phyloP scores from a whole-genome alignment of 1,284 basidiomycete species.

The Thecaphora thlaspeos region DNA sequence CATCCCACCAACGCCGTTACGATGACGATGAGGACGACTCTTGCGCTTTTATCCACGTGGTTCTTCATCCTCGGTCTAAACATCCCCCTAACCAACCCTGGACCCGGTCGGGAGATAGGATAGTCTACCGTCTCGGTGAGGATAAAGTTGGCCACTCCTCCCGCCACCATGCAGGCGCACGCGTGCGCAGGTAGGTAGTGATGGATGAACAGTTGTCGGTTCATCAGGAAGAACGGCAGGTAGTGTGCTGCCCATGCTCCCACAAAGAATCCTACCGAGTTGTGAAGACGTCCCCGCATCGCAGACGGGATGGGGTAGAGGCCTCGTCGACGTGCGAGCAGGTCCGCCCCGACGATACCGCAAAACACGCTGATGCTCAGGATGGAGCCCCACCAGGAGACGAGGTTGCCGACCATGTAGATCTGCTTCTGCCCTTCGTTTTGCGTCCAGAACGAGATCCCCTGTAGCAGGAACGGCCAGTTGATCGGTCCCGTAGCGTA shows the following conservation, averaged over 20 bases:
- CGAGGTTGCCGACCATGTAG: conserved; percentile 89
- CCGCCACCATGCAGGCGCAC: conserved; percentile 85
- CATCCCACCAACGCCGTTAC: conserved; percentile 22
- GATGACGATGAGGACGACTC: conserved; percentile 8
- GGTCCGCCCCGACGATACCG: conserved; percentile 84
- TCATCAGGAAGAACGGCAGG: conserved; percentile 97
- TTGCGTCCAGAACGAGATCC: conserved; percentile 95
- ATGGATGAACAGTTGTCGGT: conserved; percentile 84
- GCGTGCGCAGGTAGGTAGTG: conserved; percentile 86
- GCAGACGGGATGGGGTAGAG: conserved; percentile 75
- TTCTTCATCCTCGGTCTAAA: conserved; percentile 26
- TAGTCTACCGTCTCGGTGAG: conserved; percentile 72
- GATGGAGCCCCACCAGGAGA: conserved; percentile 92
- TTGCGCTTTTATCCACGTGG: conserved; percentile 14
- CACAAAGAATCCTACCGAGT: conserved; percentile 92
- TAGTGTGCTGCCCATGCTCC: conserved; percentile 94
- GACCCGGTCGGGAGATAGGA: conserved; percentile 73
- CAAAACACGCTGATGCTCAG: conserved; percentile 81
- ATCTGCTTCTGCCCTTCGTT: conserved; percentile 82
- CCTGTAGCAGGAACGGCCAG: conserved; percentile 93
- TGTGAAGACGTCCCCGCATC: conserved; percentile 84
- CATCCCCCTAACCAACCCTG: conserved; percentile 42
- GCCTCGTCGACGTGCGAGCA: conserved; percentile 80
- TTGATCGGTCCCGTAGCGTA: conserved; percentile 92
- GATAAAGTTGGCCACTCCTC: conserved; percentile 86